Evolutionary conservation across 2,329 filamentous ascomycete genomes (phyloP).

Genomic region (Tolypocladium inflatum): DNA sequence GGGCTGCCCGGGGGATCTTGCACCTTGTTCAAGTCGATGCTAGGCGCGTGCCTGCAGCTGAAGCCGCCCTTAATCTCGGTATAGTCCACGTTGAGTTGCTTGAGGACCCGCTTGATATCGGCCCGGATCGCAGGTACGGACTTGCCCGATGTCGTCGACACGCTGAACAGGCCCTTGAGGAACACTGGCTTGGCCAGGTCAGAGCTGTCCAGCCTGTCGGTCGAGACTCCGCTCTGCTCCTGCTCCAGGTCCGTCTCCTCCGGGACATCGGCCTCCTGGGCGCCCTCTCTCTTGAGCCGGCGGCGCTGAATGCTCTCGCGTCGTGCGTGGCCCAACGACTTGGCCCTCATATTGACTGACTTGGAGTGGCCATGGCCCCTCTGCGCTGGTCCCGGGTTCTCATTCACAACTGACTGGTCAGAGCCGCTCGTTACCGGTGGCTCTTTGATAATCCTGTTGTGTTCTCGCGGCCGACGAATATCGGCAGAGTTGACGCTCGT

Average conservation of each 20-base stretch:
- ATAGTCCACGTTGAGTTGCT: slow-evolving; percentile 82
- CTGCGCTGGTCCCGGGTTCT: slow-evolving; percentile 39
- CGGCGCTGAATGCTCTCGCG: slow-evolving; percentile 88
- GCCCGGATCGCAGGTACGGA: slow-evolving; percentile 75
- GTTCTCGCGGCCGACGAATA: slow-evolving; percentile 51
- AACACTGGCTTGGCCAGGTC: slow-evolving; percentile 90
- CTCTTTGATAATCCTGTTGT: slow-evolving; percentile 44
- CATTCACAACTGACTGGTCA: slow-evolving; percentile 57
- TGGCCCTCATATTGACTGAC: slow-evolving; percentile 62
- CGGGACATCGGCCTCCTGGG: slow-evolving; percentile 66
- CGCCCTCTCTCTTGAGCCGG: slow-evolving; percentile 63
- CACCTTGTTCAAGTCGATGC: slow-evolving; percentile 74
- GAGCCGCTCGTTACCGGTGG: slow-evolving; percentile 70
- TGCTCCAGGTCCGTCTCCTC: slow-evolving; percentile 86
- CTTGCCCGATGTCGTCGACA: slow-evolving; percentile 91
- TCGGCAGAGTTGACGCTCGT: slow-evolving; percentile 89
- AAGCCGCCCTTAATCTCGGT: slow-evolving; percentile 91
- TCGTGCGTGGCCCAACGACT: slow-evolving; percentile 81
- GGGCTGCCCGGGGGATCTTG: slow-evolving; percentile 55
- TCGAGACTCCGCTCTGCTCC: slow-evolving; percentile 50
- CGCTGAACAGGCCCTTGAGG: slow-evolving; percentile 93
- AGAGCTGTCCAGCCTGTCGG: slow-evolving; percentile 53
- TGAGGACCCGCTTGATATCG: slow-evolving; percentile 85
- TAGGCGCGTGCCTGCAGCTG: slow-evolving; percentile 77
- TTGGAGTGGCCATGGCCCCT: slow-evolving; percentile 44